phyloP scores from a whole-genome alignment of 768 basidiomycete genomes.

The Podaxis carcinomalis region DNA sequence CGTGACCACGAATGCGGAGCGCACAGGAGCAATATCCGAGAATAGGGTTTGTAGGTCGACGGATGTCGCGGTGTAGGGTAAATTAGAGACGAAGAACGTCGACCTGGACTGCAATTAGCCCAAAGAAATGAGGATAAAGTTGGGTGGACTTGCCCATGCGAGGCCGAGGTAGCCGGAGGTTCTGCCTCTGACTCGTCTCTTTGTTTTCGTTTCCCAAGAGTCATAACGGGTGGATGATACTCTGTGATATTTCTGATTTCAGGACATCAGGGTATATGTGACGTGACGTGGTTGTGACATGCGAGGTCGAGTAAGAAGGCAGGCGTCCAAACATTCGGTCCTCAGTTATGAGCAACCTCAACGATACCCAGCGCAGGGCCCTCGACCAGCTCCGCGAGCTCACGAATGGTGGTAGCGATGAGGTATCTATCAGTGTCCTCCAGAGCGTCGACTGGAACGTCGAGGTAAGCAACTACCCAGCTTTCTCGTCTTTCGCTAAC shows the following conservation, averaged over 20 bases:
- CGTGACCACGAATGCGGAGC: constrained; percentile 89
- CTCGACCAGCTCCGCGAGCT: constrained; percentile 50
- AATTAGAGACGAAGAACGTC: constrained; percentile 90
- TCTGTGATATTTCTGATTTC: not conserved
- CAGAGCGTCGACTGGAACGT: constrained; percentile 69
- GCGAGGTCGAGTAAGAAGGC: not conserved
- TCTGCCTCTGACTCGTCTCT: constrained; percentile 13
- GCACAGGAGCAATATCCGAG: constrained; percentile 92
- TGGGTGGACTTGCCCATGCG: constrained; percentile 17
- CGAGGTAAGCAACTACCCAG: constrained; percentile 37
- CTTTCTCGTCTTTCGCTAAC: not conserved
- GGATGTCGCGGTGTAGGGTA: constrained; percentile 88
- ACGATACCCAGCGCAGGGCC: constrained; percentile 25
- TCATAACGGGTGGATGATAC: not conserved
- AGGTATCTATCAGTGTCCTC: constrained; percentile 57
- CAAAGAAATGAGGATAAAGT: not conserved
- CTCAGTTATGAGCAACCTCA: constrained; percentile 13
- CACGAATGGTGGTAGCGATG: constrained; percentile 56
- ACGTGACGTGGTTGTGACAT: too few relatives aligned
- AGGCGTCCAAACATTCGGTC: not conserved
- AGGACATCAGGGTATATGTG: too few relatives aligned
- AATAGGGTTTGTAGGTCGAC: constrained; percentile 89
- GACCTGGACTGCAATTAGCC: constrained; percentile 38
- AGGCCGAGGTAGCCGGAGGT: not conserved
- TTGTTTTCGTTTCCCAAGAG: constrained; percentile 20